A percentile compares a stretch with the other conserved stretches of the same genome.
phyloP scores from a whole-genome alignment of 2,329 filamentous ascomycete species.

The Ascosphaera pollenicola region DNA sequence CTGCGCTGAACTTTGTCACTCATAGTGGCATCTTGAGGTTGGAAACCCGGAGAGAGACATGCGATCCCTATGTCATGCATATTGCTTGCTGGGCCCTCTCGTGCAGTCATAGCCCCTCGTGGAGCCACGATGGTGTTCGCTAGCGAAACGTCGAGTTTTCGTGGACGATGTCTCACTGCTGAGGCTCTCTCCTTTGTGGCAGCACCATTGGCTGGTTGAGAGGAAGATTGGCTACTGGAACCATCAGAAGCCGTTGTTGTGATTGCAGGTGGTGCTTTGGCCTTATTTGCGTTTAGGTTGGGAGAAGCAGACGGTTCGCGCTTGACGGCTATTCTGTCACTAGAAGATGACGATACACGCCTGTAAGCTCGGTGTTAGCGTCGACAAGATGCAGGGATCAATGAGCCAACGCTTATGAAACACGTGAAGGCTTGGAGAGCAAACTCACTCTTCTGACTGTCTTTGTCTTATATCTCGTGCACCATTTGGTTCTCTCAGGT shows the following conservation, averaged over 20 bases:
- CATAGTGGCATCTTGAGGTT: slow-evolving; percentile 92
- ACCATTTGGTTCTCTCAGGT: not conserved
- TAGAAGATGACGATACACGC: slow-evolving; percentile 12
- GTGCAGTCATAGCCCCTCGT: slow-evolving; percentile 45
- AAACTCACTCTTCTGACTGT: not conserved
- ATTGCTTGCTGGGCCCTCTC: slow-evolving; percentile 39
- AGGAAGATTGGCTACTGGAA: slow-evolving; percentile 11
- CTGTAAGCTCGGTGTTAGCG: slow-evolving; percentile 22
- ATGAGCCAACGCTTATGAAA: no score
- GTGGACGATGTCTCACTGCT: slow-evolving; percentile 17
- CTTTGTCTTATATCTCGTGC: not conserved
- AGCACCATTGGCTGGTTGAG: slow-evolving; percentile 52
- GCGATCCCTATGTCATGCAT: slow-evolving; percentile 89
- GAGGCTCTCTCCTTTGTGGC: slow-evolving; percentile 1
- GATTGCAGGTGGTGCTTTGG: slow-evolving; percentile 35
- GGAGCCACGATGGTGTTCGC: slow-evolving; percentile 31
- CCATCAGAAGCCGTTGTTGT: no score
- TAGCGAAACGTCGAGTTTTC: slow-evolving; percentile 22
- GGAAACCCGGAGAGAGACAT: slow-evolving; percentile 85
- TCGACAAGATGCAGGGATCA: no score
- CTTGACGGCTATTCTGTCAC: slow-evolving; percentile 79
- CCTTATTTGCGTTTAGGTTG: slow-evolving; percentile 38
- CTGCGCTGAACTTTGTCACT: slow-evolving; percentile 88
- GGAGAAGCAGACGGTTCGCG: slow-evolving; percentile 78
- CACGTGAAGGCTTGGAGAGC: not conserved